Percentiles rank a stretch among this genome's conserved stretches.
Evolutionary conservation across 176 grass and related monocot species (phyloP).

Genomic region (Ensete ventricosum): DNA sequence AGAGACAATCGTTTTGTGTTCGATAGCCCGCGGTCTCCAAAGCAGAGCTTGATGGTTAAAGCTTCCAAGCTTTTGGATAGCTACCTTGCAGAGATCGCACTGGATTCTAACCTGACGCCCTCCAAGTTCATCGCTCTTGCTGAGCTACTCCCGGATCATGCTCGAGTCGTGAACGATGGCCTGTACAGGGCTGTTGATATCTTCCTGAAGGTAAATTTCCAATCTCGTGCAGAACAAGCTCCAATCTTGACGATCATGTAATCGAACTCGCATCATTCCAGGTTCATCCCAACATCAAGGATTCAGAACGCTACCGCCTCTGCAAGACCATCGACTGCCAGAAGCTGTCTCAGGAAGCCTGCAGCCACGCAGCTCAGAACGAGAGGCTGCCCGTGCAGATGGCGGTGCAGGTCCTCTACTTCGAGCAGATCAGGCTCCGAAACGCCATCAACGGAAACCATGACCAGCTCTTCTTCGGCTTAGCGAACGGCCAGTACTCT

Average conservation of each 20-base stretch:
- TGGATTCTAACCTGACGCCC: neutral
- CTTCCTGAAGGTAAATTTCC: conserved; percentile 9
- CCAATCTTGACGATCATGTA: neutral
- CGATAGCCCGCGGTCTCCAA: neutral
- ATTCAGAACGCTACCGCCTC: neutral
- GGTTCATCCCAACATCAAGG: conserved; percentile 18
- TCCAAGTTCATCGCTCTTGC: conserved; percentile 9
- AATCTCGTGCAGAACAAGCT: no score
- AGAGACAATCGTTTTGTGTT: neutral
- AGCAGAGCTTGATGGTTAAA: neutral
- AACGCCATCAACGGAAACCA: conserved; percentile 1
- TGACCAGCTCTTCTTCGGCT: neutral
- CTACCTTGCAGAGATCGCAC: conserved; percentile 16
- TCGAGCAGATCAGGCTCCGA: conserved; percentile 11
- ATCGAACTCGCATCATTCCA: neutral
- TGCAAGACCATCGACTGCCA: conserved; percentile 17
- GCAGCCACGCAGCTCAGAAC: conserved; percentile 17
- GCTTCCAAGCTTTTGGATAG: conserved; percentile 8
- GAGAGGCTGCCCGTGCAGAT: conserved; percentile 10
- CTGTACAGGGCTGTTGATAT: conserved; percentile 17
- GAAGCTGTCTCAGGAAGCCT: conserved; percentile 16
- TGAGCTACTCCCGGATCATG: conserved; percentile 7
- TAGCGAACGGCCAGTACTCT: neutral
- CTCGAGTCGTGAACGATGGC: neutral
- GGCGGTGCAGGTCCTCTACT: conserved; percentile 17